Conservation (phyloP, 768 basidiomycete species). For the Russula lepida region DNA sequence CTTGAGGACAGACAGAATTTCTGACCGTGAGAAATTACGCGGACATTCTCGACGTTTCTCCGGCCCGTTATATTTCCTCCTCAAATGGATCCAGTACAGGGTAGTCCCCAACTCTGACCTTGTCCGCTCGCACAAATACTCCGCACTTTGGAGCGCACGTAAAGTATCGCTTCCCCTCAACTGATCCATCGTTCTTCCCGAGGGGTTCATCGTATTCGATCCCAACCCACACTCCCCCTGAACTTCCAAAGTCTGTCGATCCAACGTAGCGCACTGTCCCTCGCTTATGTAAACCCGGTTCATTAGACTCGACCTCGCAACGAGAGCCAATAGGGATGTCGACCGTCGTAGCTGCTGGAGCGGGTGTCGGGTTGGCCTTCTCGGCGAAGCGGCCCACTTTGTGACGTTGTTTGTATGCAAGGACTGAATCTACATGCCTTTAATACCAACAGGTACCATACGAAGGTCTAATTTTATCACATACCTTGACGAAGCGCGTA, state of each 20-base stretch:
- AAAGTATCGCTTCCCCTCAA: constrained; percentile 83
- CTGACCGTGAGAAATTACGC: constrained; percentile 14
- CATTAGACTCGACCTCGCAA: constrained; percentile 72
- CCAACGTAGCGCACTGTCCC: constrained; percentile 87
- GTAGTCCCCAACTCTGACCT: constrained; percentile 76
- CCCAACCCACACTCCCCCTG: constrained; percentile 72
- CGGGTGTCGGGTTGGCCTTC: constrained; percentile 31
- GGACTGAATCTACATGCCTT: constrained; percentile 60
- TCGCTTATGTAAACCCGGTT: constrained; percentile 63
- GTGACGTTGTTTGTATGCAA: constrained; percentile 79
- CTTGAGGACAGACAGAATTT: neutral
- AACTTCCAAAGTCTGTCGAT: constrained; percentile 61
- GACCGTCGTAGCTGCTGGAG: constrained; percentile 26
- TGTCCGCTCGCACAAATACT: constrained; percentile 79
- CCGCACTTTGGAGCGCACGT: constrained; percentile 69
- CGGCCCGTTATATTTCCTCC: constrained; percentile 54
- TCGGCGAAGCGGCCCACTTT: constrained; percentile 85
- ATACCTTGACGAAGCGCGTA: constrained; percentile 76
- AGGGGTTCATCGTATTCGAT: constrained; percentile 93
- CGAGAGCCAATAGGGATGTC: constrained; percentile 63
- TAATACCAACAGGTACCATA: neutral
- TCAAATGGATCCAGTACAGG: constrained; percentile 73
- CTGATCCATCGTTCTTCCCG: constrained; percentile 93
- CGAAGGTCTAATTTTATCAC: constrained; percentile 9
- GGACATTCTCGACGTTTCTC: constrained; percentile 12